These are phyloP conservation scores for Lenwebbia sp. DNA, from an alignment of 345 rosid genomes.

Conservation along the genomic window DNA sequence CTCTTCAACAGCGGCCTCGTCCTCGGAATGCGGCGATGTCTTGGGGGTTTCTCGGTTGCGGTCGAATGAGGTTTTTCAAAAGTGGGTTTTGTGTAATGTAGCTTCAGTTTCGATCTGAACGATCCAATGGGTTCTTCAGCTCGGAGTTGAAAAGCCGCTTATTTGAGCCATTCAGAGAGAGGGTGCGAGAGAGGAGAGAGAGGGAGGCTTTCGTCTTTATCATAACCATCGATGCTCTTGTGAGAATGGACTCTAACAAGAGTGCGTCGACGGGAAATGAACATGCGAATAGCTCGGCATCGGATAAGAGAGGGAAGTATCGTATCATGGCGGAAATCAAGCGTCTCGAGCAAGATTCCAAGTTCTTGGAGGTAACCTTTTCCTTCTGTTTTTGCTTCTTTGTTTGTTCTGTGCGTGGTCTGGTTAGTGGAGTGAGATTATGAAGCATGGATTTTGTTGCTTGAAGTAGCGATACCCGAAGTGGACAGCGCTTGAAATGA, in stretches of 20 bases:
- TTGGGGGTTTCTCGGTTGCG: not conserved
- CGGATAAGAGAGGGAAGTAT: slow-evolving; percentile 10
- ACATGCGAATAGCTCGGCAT: not conserved
- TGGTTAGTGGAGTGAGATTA: not conserved
- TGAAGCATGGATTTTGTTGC: not conserved
- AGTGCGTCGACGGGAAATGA: not conserved
- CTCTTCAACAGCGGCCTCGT: not conserved
- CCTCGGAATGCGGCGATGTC: not conserved
- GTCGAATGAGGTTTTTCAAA: not conserved
- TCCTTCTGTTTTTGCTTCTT: not conserved
- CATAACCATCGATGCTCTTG: not conserved
- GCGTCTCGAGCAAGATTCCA: slow-evolving; percentile 11
- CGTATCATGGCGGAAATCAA: slow-evolving; percentile 10
- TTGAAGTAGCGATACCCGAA: not conserved
- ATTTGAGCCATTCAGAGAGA: not conserved
- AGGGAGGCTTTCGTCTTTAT: not conserved
- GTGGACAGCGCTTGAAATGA: not conserved
- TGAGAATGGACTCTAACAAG: not conserved
- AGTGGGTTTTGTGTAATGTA: not conserved
- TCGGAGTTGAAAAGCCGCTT: not conserved
- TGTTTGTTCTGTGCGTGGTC: not conserved
- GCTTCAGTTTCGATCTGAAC: not conserved
- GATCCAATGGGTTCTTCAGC: not conserved
- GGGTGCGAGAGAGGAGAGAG: not conserved
- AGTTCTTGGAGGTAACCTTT: slow-evolving; percentile 7